phyloP scores from a whole-genome alignment of 106 monocot genomes.

The Apostasia shenzhenica region DNA sequence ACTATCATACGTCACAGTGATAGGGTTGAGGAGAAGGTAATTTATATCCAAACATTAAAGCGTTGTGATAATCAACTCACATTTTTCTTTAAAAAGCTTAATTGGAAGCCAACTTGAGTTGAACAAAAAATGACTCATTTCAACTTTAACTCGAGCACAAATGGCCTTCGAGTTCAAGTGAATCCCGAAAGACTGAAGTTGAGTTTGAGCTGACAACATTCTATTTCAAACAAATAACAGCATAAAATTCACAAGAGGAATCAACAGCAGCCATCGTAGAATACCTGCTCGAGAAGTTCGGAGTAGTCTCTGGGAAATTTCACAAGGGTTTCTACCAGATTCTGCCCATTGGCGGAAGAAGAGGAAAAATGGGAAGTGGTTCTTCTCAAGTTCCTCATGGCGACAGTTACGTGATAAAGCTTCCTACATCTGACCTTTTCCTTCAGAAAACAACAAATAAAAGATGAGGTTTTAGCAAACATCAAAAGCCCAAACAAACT shows the following conservation, averaged over 20 bases:
- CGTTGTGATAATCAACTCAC: too few species aligned
- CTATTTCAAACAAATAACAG: neutral
- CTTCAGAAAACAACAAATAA: neutral
- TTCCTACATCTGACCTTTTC: neutral
- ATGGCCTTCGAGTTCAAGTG: too few species aligned
- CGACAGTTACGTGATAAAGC: neutral
- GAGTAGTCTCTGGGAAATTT: slow-evolving; percentile 50
- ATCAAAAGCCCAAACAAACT: neutral
- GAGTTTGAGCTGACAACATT: too few species aligned
- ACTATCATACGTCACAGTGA: too few species aligned
- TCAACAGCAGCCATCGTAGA: neutral
- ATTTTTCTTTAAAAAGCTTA: too few species aligned
- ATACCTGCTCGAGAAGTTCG: slow-evolving; percentile 52
- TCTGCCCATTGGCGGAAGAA: slow-evolving; percentile 7
- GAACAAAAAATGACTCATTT: too few species aligned
- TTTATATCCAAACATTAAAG: too few species aligned
- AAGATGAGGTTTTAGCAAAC: neutral
- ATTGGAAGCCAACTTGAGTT: too few species aligned
- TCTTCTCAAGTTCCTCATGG: neutral
- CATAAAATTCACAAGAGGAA: neutral
- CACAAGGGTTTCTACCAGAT: slow-evolving; percentile 9
- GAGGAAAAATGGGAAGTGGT: neutral
- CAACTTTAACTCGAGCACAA: too few species aligned
- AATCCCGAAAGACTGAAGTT: neutral
- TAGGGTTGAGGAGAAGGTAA: too few species aligned